A percentile compares a stretch with the other conserved stretches of the same genome.
phyloP scores from a whole-genome alignment of 768 basidiomycete species.

The Trametes punicea region DNA sequence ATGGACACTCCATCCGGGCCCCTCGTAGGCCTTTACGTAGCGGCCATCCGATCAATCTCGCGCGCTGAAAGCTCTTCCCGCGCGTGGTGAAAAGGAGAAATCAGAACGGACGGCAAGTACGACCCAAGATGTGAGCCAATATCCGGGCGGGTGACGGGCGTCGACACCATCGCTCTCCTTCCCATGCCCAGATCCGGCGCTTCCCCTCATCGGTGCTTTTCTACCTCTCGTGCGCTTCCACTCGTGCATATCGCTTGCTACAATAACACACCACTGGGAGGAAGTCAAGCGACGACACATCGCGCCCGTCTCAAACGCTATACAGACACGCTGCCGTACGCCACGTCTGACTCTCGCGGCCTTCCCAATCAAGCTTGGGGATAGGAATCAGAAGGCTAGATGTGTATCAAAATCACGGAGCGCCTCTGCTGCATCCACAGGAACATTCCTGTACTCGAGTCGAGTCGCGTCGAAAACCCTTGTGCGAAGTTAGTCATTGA shows the following conservation, averaged over 20 bases:
- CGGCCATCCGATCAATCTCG: slow-evolving; percentile 5
- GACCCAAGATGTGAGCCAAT: slow-evolving; percentile 10
- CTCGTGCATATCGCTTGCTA: background rate
- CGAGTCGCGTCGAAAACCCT: slow-evolving; percentile 10
- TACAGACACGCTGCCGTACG: slow-evolving; percentile 11
- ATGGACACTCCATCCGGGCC: slow-evolving; percentile 12
- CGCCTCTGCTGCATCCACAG: slow-evolving; percentile 5
- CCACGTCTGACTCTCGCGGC: background rate
- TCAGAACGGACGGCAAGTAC: slow-evolving; percentile 5
- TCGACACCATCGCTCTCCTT: background rate
- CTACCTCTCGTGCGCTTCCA: slow-evolving; percentile 3
- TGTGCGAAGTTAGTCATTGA: slow-evolving; percentile 1
- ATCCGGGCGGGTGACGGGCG: background rate
- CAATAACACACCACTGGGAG: background rate
- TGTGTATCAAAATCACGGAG: slow-evolving; percentile 16
- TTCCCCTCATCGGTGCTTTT: slow-evolving; percentile 12
- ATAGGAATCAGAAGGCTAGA: slow-evolving; percentile 15
- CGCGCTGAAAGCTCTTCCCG: slow-evolving; percentile 1
- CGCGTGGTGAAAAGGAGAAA: slow-evolving; percentile 4
- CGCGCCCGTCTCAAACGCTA: background rate
- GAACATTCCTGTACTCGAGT: slow-evolving; percentile 10
- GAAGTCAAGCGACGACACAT: background rate
- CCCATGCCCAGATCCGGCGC: slow-evolving; percentile 2
- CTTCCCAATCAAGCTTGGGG: slow-evolving; percentile 2
- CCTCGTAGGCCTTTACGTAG: slow-evolving; percentile 15